These are phyloP conservation scores for Gloeophyllum trabeum DNA, from an alignment of 768 basidiomycete species.

Conservation along the genomic window DNA sequence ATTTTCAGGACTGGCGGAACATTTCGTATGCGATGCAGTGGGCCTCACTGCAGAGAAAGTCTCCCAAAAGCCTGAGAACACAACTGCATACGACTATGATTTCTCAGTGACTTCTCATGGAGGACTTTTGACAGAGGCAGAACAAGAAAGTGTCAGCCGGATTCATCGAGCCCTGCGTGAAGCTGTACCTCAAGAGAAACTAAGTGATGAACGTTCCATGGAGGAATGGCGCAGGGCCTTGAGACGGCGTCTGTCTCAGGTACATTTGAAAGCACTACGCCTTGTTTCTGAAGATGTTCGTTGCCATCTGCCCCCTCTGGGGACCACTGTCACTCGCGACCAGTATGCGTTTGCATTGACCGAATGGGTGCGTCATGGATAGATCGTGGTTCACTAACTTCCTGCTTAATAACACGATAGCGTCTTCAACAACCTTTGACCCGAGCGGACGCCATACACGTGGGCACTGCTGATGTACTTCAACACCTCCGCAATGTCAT, in stretches of 20 bases:
- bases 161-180: background rate
- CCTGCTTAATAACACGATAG: background rate
- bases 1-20: slow-evolving; percentile 5
- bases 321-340: too few relatives aligned
- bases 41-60: background rate
- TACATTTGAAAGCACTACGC: too few relatives aligned
- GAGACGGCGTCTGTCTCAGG: too few relatives aligned
- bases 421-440: background rate
- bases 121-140: background rate
- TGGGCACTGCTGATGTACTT: background rate
- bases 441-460: background rate
- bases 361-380: background rate
- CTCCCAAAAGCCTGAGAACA: background rate
- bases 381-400: background rate
- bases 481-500: slow-evolving; percentile 14
- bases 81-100: background rate
- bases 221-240: too few relatives aligned
- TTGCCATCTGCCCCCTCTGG: too few relatives aligned
- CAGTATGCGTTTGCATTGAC: background rate
- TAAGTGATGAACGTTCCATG: too few relatives aligned
- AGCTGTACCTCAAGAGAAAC: background rate
- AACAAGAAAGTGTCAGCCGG: too few relatives aligned
- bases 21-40: background rate
- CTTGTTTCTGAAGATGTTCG: too few relatives aligned
- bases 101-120: too few relatives aligned